Conservation (phyloP, 1,284 basidiomycete genomes). For the Malassezia sympodialis region DNA sequence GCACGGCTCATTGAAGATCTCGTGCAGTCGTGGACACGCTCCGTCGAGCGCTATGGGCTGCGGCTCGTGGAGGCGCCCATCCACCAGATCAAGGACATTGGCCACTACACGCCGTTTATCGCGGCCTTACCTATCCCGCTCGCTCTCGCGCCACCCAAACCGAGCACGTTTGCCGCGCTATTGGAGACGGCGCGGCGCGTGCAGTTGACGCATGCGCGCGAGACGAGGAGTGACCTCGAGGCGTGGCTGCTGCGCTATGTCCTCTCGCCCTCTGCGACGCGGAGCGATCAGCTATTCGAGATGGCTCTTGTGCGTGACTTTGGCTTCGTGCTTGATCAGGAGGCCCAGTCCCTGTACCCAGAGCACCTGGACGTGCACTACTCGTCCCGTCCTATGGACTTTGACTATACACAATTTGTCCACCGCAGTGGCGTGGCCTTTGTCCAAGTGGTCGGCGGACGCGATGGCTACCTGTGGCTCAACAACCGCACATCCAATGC, state of each 20-base stretch:
- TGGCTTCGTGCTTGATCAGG: conserved; percentile 46
- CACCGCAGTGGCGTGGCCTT: conserved; percentile 43
- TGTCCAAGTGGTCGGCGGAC: conserved; percentile 40
- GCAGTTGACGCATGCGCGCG: conserved; percentile 15
- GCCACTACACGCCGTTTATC: conserved; percentile 43
- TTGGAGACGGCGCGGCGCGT: conserved; percentile 23
- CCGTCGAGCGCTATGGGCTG: conserved; percentile 79
- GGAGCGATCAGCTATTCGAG: conserved; percentile 39
- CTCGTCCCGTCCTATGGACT: conserved; percentile 37
- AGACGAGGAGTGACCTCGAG: conserved; percentile 8
- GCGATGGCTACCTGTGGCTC: conserved; percentile 44
- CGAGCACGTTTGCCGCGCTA: conserved; percentile 21
- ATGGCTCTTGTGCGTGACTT: conserved; percentile 36
- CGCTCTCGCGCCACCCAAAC: conserved; percentile 35
- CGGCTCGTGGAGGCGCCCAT: conserved; percentile 67
- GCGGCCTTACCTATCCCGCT: conserved; percentile 39
- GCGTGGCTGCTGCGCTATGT: conserved; percentile 14
- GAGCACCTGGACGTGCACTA: conserved; percentile 34
- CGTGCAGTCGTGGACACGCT: conserved; percentile 70
- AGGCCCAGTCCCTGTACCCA: conserved; percentile 32
- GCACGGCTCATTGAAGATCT: conserved; percentile 90
- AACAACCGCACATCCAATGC: conserved; percentile 39
- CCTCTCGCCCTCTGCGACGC: conserved; percentile 12
- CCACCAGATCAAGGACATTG: conserved; percentile 44
- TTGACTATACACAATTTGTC: conserved; percentile 45